Percentiles rank a stretch among this genome's conserved stretches.
Evolutionary conservation across 441 rosid genomes (phyloP).

Genomic region (Eruca vesicaria): DNA sequence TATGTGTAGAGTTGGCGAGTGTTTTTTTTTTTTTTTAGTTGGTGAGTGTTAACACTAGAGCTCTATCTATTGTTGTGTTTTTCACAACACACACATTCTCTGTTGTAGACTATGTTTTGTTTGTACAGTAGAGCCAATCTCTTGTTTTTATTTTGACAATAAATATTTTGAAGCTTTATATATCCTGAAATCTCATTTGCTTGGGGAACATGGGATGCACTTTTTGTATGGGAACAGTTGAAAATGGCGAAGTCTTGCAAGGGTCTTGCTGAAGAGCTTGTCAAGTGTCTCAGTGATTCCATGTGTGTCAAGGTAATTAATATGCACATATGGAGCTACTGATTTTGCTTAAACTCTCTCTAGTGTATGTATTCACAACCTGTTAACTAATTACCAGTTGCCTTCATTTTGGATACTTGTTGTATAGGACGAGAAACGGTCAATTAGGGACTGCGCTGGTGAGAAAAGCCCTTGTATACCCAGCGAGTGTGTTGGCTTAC

Average conservation of each 20-base stretch:
- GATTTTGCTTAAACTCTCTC: neutral
- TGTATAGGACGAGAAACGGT: constrained; percentile 62
- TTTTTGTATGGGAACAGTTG: constrained; percentile 7
- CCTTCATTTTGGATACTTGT: neutral
- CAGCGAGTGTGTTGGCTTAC: constrained; percentile 79
- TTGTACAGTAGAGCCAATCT: neutral
- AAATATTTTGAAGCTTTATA: too few relatives aligned
- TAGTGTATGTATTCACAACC: neutral
- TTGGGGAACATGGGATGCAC: neutral
- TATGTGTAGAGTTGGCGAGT: neutral
- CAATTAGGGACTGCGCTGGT: constrained; percentile 77
- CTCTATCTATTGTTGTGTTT: neutral
- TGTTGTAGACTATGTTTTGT: too few relatives aligned
- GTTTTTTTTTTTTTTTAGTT: neutral
- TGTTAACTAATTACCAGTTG: neutral
- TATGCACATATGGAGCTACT: neutral
- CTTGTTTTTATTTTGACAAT: too few relatives aligned
- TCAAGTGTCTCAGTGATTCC: constrained; percentile 86
- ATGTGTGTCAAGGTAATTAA: constrained; percentile 63
- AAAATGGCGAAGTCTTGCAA: constrained; percentile 87
- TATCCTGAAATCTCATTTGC: neutral
- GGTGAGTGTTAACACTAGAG: neutral
- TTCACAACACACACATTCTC: neutral
- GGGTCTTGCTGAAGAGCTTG: constrained; percentile 87
- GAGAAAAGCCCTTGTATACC: constrained; percentile 75